Percentiles rank a stretch among this genome's conserved stretches.
These are phyloP conservation scores for Irpex rosettiformis DNA, from an alignment of 1,284 basidiomycete genomes.

Conservation along the genomic window DNA sequence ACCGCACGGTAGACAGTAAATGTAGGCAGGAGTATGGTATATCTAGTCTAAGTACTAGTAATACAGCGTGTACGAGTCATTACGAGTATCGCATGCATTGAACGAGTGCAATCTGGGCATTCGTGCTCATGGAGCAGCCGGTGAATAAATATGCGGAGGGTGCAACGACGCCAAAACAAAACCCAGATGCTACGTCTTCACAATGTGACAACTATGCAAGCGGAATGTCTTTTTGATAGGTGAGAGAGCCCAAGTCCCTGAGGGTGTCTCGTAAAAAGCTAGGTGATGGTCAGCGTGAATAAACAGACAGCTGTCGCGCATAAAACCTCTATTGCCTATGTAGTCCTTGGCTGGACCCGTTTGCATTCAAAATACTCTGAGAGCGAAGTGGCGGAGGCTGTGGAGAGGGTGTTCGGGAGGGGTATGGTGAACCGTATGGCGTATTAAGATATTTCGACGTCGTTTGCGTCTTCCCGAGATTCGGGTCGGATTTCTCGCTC, in stretches of 20 bases:
- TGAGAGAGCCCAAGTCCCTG: too few relatives aligned
- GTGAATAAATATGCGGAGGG: not conserved
- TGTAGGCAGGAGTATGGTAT: not conserved
- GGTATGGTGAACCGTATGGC: constrained; percentile 65
- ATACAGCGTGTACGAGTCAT: too few relatives aligned
- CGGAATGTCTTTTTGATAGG: not conserved
- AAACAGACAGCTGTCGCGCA: too few relatives aligned
- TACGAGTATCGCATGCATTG: too few relatives aligned
- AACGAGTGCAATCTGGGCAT: too few relatives aligned
- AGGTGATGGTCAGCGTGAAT: too few relatives aligned
- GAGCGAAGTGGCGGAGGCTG: constrained; percentile 25
- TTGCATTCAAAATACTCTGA: constrained; percentile 14
- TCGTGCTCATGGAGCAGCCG: not conserved
- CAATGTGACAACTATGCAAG: not conserved
- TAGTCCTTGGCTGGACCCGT: constrained; percentile 1
- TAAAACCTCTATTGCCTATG: constrained; percentile 20
- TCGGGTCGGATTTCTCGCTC: constrained; percentile 32
- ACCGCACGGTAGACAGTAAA: not conserved
- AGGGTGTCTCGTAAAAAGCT: too few relatives aligned
- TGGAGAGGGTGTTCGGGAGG: constrained; percentile 58
- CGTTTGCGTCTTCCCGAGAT: constrained; percentile 47
- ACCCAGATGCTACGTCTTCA: not conserved
- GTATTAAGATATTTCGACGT: constrained; percentile 56
- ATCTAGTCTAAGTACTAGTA: not conserved
- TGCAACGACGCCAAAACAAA: not conserved